Evolutionary conservation across 805 yeast genomes (phyloP).

Genomic region (Sugiyamaella floridensis): DNA sequence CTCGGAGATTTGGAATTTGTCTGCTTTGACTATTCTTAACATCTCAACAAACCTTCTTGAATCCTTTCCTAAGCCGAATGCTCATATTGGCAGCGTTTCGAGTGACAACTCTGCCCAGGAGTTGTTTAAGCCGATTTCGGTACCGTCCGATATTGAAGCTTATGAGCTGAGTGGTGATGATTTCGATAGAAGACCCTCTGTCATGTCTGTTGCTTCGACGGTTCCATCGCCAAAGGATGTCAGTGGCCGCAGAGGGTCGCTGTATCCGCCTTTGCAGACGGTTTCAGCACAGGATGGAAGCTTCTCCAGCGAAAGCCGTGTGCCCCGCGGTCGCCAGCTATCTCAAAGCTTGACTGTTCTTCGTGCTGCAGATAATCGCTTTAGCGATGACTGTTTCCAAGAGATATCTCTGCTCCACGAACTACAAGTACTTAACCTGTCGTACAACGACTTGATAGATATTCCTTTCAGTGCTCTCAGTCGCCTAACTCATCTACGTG

Average conservation of each 20-base stretch:
- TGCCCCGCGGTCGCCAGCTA: constrained; percentile 23
- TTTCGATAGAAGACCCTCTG: constrained; percentile 11
- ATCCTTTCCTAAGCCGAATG: constrained; percentile 42
- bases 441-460: constrained; percentile 80
- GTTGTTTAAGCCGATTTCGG: constrained; percentile 1
- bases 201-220: constrained; percentile 12
- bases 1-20: constrained; percentile 57
- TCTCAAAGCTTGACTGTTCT: constrained; percentile 50
- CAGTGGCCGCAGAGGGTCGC: constrained; percentile 14
- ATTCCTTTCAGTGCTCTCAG: constrained; percentile 68
- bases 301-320: constrained; percentile 4
- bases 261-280: constrained; percentile 6
- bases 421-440: constrained; percentile 59
- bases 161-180: background rate
- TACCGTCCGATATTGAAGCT: background rate
- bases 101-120: constrained; percentile 8
- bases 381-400: constrained; percentile 70
- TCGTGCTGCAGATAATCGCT: constrained; percentile 73
- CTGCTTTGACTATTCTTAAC: constrained; percentile 52
- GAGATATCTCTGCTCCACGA: constrained; percentile 52
- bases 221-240: constrained; percentile 16
- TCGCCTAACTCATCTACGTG: constrained; percentile 49
- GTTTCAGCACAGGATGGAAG: constrained; percentile 3
- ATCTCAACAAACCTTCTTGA: constrained; percentile 66
- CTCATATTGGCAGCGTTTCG: constrained; percentile 22